Percentiles rank a stretch among this genome's conserved stretches.
These are phyloP conservation scores for Colletotrichum karsti DNA, from an alignment of 2,329 filamentous ascomycete genomes.

Conservation along the genomic window DNA sequence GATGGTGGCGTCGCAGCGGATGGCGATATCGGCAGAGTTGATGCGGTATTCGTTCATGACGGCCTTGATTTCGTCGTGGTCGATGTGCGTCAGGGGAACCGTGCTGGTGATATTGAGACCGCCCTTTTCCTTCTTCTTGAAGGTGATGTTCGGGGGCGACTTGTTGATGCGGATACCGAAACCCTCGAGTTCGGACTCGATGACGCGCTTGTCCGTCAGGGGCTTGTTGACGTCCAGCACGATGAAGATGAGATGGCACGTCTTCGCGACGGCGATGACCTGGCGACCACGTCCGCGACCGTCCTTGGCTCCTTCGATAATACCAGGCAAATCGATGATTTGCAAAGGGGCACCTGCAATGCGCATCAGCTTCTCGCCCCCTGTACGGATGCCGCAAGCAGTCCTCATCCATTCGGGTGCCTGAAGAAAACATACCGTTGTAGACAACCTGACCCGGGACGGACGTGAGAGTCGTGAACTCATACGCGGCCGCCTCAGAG, in stretches of 20 bases:
- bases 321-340: slow-evolving; percentile 98
- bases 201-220: slow-evolving; percentile 93
- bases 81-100: slow-evolving; percentile 89
- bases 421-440: slow-evolving; percentile 71
- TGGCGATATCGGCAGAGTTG: slow-evolving; percentile 95
- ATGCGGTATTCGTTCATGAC: slow-evolving; percentile 98
- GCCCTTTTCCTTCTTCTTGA: slow-evolving; percentile 99
- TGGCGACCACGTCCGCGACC: slow-evolving; percentile 97
- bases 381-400: not conserved
- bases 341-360: slow-evolving; percentile 83
- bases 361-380: not conserved
- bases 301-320: slow-evolving; percentile 98
- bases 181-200: slow-evolving; percentile 93
- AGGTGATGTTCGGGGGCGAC: slow-evolving; percentile 95
- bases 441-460: slow-evolving; percentile 96
- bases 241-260: slow-evolving; percentile 98
- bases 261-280: slow-evolving; percentile 98
- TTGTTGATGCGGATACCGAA: slow-evolving; percentile 99
- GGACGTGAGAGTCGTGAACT: slow-evolving; percentile 97
- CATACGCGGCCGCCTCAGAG: slow-evolving; percentile 96
- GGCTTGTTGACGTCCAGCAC: slow-evolving; percentile 99
- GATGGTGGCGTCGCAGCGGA: slow-evolving; percentile 96
- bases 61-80: slow-evolving; percentile 95
- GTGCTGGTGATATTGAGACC: slow-evolving; percentile 97
- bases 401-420: no score